These are phyloP conservation scores for Iris macrosiphon DNA, from an alignment of 106 monocot species.

Conservation along the genomic window DNA sequence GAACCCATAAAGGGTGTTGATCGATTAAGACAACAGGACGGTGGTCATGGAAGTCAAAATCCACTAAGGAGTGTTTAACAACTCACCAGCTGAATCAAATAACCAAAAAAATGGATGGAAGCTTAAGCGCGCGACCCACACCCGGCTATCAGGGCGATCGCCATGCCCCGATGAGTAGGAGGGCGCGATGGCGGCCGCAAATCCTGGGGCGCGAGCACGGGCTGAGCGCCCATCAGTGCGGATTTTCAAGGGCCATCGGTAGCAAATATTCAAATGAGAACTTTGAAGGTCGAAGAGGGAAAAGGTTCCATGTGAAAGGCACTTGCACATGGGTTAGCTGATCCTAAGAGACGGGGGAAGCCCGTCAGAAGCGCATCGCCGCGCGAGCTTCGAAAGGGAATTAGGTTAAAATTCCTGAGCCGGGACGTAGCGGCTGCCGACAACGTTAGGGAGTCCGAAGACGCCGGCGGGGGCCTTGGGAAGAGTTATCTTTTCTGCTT, in stretches of 20 bases:
- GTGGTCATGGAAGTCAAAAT: slow-evolving; percentile 21
- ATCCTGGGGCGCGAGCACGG: slow-evolving; percentile 10
- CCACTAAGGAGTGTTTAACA: slow-evolving; percentile 11
- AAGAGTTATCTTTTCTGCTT: slow-evolving; percentile 20
- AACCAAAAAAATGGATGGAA: slow-evolving; percentile 43
- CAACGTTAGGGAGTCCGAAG: slow-evolving; percentile 12
- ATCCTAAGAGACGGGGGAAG: slow-evolving; percentile 11
- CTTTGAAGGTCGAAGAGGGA: slow-evolving; percentile 29
- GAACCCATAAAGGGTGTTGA: slow-evolving; percentile 26
- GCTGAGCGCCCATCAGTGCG: slow-evolving; percentile 26
- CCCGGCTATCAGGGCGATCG: slow-evolving; percentile 1
- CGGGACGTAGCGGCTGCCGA: slow-evolving; percentile 11
- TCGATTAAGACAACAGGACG: slow-evolving; percentile 8
- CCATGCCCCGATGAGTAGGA: slow-evolving; percentile 9
- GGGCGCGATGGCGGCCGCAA: slow-evolving; percentile 11
- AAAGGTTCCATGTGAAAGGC: slow-evolving; percentile 37
- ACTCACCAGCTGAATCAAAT: slow-evolving; percentile 32
- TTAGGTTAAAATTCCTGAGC: slow-evolving; percentile 26
- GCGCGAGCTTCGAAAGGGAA: slow-evolving; percentile 17
- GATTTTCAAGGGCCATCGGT: slow-evolving; percentile 46
- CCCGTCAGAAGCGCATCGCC: no score
- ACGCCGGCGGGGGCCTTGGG: slow-evolving; percentile 13
- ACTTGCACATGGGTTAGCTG: slow-evolving; percentile 12
- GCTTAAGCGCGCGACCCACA: slow-evolving; percentile 8
- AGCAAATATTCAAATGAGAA: slow-evolving; percentile 43